Percentiles rank a stretch among this genome's conserved stretches.
These are phyloP conservation scores for Alternaria ventricosa DNA, from an alignment of 2,329 filamentous ascomycete genomes.

Conservation along the genomic window DNA sequence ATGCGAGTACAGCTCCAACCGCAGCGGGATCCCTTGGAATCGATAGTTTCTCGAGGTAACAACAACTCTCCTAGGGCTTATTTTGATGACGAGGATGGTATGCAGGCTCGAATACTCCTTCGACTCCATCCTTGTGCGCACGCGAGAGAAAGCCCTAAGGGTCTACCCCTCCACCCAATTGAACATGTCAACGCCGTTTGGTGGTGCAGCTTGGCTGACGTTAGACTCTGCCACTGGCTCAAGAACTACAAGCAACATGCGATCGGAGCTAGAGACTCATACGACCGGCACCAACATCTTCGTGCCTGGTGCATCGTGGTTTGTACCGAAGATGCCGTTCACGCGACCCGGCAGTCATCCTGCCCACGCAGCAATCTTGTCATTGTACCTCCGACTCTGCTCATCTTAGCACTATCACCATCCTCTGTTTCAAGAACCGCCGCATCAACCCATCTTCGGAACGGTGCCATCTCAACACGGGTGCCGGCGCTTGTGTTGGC, in stretches of 20 bases:
- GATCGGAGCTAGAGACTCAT: not conserved
- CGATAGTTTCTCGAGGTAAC: not conserved
- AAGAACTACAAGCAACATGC: conserved; percentile 1
- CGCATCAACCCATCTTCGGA: conserved; percentile 1
- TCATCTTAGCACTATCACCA: conserved; percentile 1
- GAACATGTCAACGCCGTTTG: conserved; percentile 6
- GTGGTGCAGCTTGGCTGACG: conserved; percentile 32
- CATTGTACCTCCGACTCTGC: conserved; percentile 8
- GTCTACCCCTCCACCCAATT: conserved; percentile 13
- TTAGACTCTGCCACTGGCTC: conserved; percentile 27
- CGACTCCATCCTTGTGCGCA: conserved; percentile 27
- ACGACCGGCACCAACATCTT: conserved; percentile 9
- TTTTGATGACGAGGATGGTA: not conserved
- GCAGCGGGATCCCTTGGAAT: not conserved
- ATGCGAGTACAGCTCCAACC: conserved; percentile 1
- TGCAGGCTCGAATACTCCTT: not conserved
- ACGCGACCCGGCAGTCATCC: not conserved
- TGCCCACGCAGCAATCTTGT: conserved; percentile 9
- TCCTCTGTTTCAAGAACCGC: conserved; percentile 24
- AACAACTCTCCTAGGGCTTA: not conserved
- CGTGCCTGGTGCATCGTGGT: conserved; percentile 13
- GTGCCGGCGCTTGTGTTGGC: conserved; percentile 8
- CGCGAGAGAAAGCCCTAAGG: conserved; percentile 26
- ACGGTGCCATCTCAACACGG: not conserved
- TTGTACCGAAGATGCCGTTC: not conserved